These are phyloP conservation scores for Pseudocercospora vitis DNA, from an alignment of 2,329 filamentous ascomycete genomes.

Conservation along the genomic window DNA sequence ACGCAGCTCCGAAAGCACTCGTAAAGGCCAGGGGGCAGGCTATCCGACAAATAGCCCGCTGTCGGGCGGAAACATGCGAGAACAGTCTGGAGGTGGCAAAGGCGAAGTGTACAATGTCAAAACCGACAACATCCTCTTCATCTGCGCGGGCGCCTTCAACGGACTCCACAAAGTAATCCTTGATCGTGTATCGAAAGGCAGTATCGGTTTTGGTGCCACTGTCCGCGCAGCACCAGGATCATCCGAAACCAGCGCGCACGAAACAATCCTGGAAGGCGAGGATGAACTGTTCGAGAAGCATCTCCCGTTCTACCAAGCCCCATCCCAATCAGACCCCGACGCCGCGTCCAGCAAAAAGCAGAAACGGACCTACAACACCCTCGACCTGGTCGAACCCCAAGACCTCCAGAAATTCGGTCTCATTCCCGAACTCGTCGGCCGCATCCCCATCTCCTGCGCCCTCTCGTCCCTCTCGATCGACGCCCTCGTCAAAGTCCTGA, in stretches of 20 bases:
- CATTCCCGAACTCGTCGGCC: constrained; percentile 94
- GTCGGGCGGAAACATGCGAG: constrained; percentile 37
- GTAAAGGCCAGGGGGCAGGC: constrained; percentile 25
- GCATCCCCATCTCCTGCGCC: constrained; percentile 85
- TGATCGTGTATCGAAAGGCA: constrained; percentile 79
- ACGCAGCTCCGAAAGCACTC: constrained; percentile 42
- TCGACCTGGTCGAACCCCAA: constrained; percentile 74
- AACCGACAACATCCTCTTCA: constrained; percentile 95
- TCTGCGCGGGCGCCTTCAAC: constrained; percentile 93
- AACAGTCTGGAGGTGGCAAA: constrained; percentile 43
- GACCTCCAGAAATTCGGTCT: constrained; percentile 67
- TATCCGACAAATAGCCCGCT: constrained; percentile 41
- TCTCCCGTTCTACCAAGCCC: constrained; percentile 52
- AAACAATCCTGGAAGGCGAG: constrained; percentile 61
- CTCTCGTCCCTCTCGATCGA: constrained; percentile 70
- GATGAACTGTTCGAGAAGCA: constrained; percentile 51
- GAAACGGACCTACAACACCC: constrained; percentile 67
- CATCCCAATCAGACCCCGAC: constrained; percentile 10
- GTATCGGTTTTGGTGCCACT: constrained; percentile 88
- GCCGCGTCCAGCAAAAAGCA: constrained; percentile 39
- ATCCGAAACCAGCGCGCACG: constrained; percentile 46
- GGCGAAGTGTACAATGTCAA: constrained; percentile 70
- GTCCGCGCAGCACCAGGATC: constrained; percentile 55
- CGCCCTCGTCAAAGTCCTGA: constrained; percentile 80
- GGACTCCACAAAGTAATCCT: constrained; percentile 85